Evolutionary conservation across 2,329 filamentous ascomycete species (phyloP).

Genomic region (Lasiodiplodia gonubiensis): DNA sequence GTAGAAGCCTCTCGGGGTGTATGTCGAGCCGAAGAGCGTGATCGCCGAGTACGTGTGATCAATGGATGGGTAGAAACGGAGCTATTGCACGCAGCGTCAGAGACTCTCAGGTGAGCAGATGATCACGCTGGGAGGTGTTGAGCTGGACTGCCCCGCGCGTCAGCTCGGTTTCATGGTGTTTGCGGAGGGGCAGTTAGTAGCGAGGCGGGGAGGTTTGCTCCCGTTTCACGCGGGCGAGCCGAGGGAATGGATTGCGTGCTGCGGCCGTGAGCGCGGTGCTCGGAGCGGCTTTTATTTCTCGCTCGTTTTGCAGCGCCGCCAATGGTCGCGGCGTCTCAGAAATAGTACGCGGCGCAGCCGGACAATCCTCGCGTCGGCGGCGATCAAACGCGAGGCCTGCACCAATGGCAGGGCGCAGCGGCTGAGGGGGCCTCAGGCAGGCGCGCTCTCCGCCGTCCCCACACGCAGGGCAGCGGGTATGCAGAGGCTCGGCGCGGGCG

Average conservation of each 20-base stretch:
- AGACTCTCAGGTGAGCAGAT: conserved; percentile 1
- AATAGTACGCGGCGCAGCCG: conserved; percentile 12
- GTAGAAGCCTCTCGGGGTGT: conserved; percentile 22
- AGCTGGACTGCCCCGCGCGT: conserved; percentile 2
- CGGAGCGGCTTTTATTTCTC: not conserved
- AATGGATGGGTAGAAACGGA: not conserved
- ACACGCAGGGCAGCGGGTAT: not conserved
- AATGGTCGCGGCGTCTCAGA: conserved; percentile 5
- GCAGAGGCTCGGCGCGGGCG: conserved; percentile 1
- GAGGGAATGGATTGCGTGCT: not conserved
- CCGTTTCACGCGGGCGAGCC: not conserved
- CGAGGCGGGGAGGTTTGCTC: not conserved
- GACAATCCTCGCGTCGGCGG: not conserved
- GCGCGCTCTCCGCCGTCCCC: not conserved
- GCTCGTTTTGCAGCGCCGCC: conserved; percentile 4
- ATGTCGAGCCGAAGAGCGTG: conserved; percentile 29
- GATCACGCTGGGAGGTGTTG: not conserved
- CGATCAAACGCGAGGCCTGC: conserved; percentile 16
- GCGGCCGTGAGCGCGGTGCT: not conserved
- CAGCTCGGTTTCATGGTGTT: conserved; percentile 2
- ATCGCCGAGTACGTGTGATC: conserved; percentile 23
- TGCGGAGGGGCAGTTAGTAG: not conserved
- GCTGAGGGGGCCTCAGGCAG: not conserved
- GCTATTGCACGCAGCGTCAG: not conserved
- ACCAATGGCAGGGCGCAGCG: conserved; percentile 2